Base-by-base conservation (phyloP, 2,329 filamentous ascomycete species). In the Xylariaceae sp. region DNA sequence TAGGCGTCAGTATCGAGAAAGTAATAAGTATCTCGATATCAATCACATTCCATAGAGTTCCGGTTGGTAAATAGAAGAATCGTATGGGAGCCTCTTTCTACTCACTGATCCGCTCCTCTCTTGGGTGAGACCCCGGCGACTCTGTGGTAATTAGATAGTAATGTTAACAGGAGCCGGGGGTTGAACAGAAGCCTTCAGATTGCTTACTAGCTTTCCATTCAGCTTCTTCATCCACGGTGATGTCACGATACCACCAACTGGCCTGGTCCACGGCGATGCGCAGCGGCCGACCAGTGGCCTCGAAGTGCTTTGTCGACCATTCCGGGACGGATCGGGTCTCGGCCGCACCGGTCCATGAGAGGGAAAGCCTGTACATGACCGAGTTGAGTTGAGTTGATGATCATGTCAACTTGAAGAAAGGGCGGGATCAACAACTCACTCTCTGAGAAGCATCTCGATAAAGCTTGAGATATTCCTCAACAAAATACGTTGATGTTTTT, bases 201-300 rank as follows among this genome's bases (percentile, higher is more conserved):
- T 34, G 43, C 59, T 32, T 61, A 62, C 57, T 49, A 11, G 35
- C 44, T 44, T 56, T 50, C 44, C 61, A 58, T 47, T 60, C 46
- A 7, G 44, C 47, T n/a, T 61, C 60, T 34, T 58, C 58, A 34
- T 58, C 47, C 27, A 54, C 53, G 3, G 59, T 57, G 35, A 60
- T 55, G 26, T 64, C 61, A 4, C 53, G 57, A 41, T 54, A 62
- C 58, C 61, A 64, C 59, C 60, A 59, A 57, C 56, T 56, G 42
- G 61, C 51, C 47, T 63, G 59, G 41, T 65, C 63, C 37, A 67
- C 46, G 3, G 63, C 64, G 55, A 66, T 64, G 32, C 64, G 64
- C 35, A 66, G 58, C 2, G 64, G 64, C 40, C 59, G 55, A 7
- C 59, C 51, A 11, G 55, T 60, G 26, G 47, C 46, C 48, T 61